Base-by-base conservation (phyloP, 1,284 basidiomycete genomes). In the Lignosus rhinocerotis region DNA sequence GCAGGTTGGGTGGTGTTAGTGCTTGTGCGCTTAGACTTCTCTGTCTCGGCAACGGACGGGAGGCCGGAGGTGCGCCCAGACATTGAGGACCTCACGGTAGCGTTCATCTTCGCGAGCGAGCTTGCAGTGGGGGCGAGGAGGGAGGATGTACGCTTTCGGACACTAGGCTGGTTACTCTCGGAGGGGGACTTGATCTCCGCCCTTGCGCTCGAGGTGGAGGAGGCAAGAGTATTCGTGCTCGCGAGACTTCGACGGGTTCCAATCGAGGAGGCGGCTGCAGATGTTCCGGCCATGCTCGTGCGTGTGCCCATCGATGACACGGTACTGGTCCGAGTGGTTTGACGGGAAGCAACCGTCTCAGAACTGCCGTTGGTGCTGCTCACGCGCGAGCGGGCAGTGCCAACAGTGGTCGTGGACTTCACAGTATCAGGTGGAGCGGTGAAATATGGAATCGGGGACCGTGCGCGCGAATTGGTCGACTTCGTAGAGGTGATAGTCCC, bases 41-140 rank as follows among this genome's bases (percentile, higher is more conserved):
- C 43, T 17, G 61, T 56, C 47, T 60, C 62, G 2, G 63, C 56
- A 14, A 63, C 56, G 6, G 65, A 36, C 1, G 64, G 57, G 11
- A 64, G 55, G 41, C 63, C 63, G 11, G 63, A 62, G 16, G 53
- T 41, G 41, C 60, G 60, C 12, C 63, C 60, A 1, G 58, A 54
- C 36, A 30, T 56, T 44, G 56, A 55, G 30, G 63, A 59, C 34
- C 43, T 60, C 38, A 41, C 49, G 3, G 55, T 44, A 31, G 54
- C 19, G 56, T 64, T 76, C 61, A 68, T 74, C 74, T 86, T 90
- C 2, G 90, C 90, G 30, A 92, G 75, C 1, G 90, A 92, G 64
- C 88, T 88, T 2, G 86, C 89, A 1, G 90, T 92, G 0, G 89
- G 89, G 0, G 88, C 87, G 52, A 85, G 73, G 14, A 92, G 75